Evolutionary conservation across 129 eudicot genomes (phyloP), one percentile per base, ranked within the genome.

Genomic region (Ambrosia trifida): DNA sequence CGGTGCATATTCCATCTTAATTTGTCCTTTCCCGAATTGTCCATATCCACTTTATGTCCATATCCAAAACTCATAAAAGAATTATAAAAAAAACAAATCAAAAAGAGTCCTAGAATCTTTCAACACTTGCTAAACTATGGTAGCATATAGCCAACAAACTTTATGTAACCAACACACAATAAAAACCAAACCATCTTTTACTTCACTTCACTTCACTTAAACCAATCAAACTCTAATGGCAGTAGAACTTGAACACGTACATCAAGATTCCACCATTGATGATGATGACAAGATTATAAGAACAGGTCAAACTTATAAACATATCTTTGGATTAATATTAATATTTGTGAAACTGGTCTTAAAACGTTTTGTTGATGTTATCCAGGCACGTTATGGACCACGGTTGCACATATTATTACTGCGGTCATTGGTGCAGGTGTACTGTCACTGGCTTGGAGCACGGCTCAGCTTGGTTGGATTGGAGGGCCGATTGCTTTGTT

Each of bases 341-440:
- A 7, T 56, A 19, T 62, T 70, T 3, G 28, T 69, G 35, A 5
- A 16, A 40, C 3, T 52, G 51, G 31, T 58, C 4, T 8, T 46
- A 36, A 12, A 7, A 14, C 11, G 46, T 63, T 54, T 57, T 35
- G 18, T 43, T 44, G 67, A 43, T 30, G 5, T 47, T 13, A 35
- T 44, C 32, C 81, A 84, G 93, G 89, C 19, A 87, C 87, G 45
- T 36, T 82, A 49, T 84, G 87, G 83, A 84, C 81, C 11, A 81
- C 83, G 24, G 38, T 81, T 40, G 89, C 93, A 6, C 93, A 87
- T 75, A 83, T 87, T 33, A 79, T 87, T 59, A 81, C 89, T 1
- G 93, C 88, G n/a, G 86, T 87, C 3, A 87, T 87, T 2, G 94
- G 94, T 11, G 79, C 94, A 3, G 94, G 89, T 12, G 89, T 87